These are phyloP conservation scores for Scolecobasidium constrictum DNA, from an alignment of 2,329 filamentous ascomycete genomes.

Conservation along the genomic window DNA sequence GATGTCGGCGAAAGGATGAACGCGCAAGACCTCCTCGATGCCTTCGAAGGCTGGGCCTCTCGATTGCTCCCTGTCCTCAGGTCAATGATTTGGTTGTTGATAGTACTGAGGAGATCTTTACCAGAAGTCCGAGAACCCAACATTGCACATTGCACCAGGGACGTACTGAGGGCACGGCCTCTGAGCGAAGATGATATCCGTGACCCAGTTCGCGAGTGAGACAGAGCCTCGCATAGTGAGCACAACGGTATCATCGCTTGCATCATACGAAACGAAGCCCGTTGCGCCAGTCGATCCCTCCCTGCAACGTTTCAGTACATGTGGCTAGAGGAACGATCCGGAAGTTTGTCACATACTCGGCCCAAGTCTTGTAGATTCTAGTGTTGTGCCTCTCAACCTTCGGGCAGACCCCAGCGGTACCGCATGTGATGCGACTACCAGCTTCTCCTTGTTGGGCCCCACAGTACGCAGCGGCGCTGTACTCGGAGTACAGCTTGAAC, in stretches of 20 bases:
- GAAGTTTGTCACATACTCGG: neutral
- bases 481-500: neutral
- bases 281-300: constrained; percentile 26
- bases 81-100: too few relatives aligned
- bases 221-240: constrained; percentile 48
- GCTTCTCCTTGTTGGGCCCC: constrained; percentile 1
- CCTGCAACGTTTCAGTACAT: neutral
- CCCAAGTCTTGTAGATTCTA: constrained; percentile 7
- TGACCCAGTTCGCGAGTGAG: constrained; percentile 51
- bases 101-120: too few relatives aligned
- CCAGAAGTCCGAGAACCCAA: constrained; percentile 5
- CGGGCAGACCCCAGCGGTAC: neutral
- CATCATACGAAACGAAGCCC: constrained; percentile 36
- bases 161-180: constrained; percentile 7
- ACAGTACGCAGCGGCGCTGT: constrained; percentile 5
- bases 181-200: constrained; percentile 38
- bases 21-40: neutral
- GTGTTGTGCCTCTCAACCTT: constrained; percentile 1
- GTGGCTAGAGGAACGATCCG: neutral
- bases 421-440: neutral
- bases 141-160: neutral
- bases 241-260: constrained; percentile 43
- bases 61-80: too few relatives aligned
- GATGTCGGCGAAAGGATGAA: constrained; percentile 42
- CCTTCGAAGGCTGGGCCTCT: neutral